These are phyloP conservation scores for Saksenaea oblongispora DNA, from an alignment of 371 early-diverging fungal genomes.

Conservation along the genomic window DNA sequence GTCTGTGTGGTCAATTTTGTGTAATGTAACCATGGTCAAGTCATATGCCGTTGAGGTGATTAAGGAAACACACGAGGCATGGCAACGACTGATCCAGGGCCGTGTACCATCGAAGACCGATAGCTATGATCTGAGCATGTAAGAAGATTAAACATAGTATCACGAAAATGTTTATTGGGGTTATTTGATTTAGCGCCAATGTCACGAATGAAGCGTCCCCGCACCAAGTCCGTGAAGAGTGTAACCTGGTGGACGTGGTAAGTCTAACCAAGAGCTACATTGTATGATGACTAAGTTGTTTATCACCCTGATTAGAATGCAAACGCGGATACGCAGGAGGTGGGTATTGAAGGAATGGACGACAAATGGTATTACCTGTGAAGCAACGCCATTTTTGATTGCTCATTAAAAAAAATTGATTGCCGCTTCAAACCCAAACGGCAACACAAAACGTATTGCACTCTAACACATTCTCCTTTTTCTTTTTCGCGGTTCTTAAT, in stretches of 20 bases:
- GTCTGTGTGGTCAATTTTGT: background rate
- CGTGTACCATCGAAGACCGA: slow-evolving; percentile 21
- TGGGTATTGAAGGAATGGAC: slow-evolving; percentile 16
- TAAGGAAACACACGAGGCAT: slow-evolving; percentile 90
- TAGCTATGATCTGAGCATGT: slow-evolving; percentile 31
- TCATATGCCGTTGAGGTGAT: slow-evolving; percentile 88
- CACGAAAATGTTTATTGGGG: background rate
- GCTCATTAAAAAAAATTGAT: background rate
- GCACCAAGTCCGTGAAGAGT: slow-evolving; percentile 15
- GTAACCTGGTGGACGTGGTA: background rate
- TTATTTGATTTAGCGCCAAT: slow-evolving; percentile 27
- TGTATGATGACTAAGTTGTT: background rate
- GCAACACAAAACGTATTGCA: slow-evolving; percentile 3
- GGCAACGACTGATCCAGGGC: slow-evolving; percentile 77
- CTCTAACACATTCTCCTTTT: background rate
- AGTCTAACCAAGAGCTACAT: background rate
- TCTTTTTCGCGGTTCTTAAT: background rate
- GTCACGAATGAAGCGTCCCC: slow-evolving; percentile 35
- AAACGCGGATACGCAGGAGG: slow-evolving; percentile 1
- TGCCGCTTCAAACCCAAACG: slow-evolving; percentile 5
- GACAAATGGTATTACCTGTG: slow-evolving; percentile 40
- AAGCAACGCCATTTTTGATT: background rate
- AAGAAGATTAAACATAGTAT: slow-evolving; percentile 3
- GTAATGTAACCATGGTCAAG: slow-evolving; percentile 17
- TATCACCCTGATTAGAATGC: background rate